These are phyloP conservation scores for Fusarium sp. DNA, from an alignment of 2,329 filamentous ascomycete genomes.

Conservation along the genomic window DNA sequence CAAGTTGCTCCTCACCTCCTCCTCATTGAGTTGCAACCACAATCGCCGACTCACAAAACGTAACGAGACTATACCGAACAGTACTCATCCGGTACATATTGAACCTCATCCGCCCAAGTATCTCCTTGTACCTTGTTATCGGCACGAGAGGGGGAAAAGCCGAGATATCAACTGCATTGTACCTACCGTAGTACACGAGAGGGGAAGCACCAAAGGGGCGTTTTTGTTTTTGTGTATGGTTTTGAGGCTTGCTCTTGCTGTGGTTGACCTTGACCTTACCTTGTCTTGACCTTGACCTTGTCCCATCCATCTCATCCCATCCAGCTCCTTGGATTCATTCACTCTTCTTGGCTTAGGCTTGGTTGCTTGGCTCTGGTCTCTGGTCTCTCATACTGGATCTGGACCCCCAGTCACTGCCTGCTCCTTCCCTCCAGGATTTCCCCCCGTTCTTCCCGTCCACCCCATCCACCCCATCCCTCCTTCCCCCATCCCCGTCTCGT, in stretches of 20 bases:
- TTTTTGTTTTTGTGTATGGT: slow-evolving; percentile 16
- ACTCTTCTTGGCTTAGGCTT: slow-evolving; percentile 24
- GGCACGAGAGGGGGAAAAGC: slow-evolving; percentile 33
- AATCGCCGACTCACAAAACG: background rate
- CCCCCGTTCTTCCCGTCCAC: slow-evolving; percentile 12
- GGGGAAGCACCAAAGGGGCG: slow-evolving; percentile 40
- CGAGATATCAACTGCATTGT: slow-evolving; percentile 27
- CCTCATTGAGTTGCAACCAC: slow-evolving; percentile 4
- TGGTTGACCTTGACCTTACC: slow-evolving; percentile 9
- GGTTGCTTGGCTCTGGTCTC: slow-evolving; percentile 8
- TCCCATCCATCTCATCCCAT: slow-evolving; percentile 31
- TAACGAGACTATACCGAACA: background rate
- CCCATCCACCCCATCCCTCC: slow-evolving; percentile 5
- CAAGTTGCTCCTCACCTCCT: slow-evolving; percentile 17
- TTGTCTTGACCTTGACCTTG: slow-evolving; percentile 30
- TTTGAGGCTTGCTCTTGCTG: slow-evolving; percentile 37
- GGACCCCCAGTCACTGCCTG: slow-evolving; percentile 9
- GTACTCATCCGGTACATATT: background rate
- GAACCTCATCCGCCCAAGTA: background rate
- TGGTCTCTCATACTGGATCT: background rate
- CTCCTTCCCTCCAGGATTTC: slow-evolving; percentile 9
- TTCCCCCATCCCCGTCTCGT: slow-evolving; percentile 5
- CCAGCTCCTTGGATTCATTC: slow-evolving; percentile 31
- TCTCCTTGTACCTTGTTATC: background rate
- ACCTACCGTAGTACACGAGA: slow-evolving; percentile 31